Percentiles rank a stretch among this genome's conserved stretches.
Conservation (phyloP, 2,329 filamentous ascomycete species). For the Cladosporium sp. region DNA sequence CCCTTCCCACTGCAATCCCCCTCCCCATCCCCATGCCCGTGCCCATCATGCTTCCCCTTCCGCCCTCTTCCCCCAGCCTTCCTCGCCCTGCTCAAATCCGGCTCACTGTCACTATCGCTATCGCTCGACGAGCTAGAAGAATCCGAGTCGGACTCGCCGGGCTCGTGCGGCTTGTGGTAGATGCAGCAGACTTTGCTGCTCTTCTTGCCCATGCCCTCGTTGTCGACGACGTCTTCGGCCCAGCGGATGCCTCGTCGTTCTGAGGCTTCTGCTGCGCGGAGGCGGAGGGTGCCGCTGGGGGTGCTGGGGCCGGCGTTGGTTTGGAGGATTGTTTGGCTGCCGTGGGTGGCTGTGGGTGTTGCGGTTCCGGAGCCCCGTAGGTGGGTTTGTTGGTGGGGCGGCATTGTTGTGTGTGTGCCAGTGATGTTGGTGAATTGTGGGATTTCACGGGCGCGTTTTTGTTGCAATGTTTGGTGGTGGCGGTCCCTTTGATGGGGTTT, state of each 20-base stretch:
- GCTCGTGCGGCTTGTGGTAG: conserved; percentile 81
- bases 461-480: background rate
- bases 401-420: background rate
- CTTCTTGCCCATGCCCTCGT: conserved; percentile 91
- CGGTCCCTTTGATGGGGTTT: background rate
- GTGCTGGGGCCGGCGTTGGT: conserved; percentile 27
- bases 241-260: conserved; percentile 73
- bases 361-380: conserved; percentile 25
- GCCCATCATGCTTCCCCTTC: conserved; percentile 44
- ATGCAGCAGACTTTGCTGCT: conserved; percentile 99
- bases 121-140: conserved; percentile 59
- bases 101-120: conserved; percentile 55
- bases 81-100: conserved; percentile 51
- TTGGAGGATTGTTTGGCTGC: conserved; percentile 36
- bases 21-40: conserved; percentile 45
- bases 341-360: conserved; percentile 29
- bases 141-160: conserved; percentile 76
- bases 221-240: conserved; percentile 92
- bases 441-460: background rate
- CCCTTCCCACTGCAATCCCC: conserved; percentile 35
- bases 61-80: conserved; percentile 40
- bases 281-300: conserved; percentile 37
- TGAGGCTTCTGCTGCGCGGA: conserved; percentile 40
- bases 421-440: background rate
- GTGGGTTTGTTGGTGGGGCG: conserved; percentile 16